A percentile compares a stretch with the other conserved stretches of the same genome.
Evolutionary conservation across 495 filamentous ascomycete genomes (phyloP).

Genomic region (Xylaria scruposa): DNA sequence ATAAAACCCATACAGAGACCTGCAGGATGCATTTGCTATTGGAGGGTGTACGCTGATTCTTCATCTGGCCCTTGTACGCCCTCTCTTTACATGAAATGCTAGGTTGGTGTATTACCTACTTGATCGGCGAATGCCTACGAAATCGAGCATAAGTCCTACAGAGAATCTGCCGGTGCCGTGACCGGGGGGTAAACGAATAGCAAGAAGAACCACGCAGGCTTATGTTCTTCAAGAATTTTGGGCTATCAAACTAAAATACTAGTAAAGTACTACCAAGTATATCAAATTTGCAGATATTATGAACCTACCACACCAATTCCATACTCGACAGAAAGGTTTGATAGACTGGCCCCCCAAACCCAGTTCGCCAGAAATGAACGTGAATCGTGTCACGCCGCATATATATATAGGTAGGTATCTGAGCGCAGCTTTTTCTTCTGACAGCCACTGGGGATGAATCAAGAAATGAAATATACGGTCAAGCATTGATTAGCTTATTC

Average conservation of each 20-base stretch:
- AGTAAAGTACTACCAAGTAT: background rate
- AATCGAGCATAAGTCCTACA: slow-evolving; percentile 2
- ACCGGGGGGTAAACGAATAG: too few relatives aligned
- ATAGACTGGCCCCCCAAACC: background rate
- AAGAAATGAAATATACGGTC: background rate
- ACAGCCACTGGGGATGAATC: background rate
- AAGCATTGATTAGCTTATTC: slow-evolving; percentile 7
- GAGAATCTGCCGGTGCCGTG: background rate
- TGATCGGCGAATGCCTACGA: background rate
- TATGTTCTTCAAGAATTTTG: background rate
- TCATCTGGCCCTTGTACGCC: background rate
- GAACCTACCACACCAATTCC: background rate
- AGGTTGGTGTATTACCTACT: slow-evolving; percentile 5
- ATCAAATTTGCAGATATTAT: background rate
- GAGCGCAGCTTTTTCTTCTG: background rate
- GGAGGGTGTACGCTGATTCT: background rate
- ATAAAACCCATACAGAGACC: background rate
- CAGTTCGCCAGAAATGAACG: background rate
- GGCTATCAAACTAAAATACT: background rate
- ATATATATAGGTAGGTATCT: background rate
- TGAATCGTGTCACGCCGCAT: background rate
- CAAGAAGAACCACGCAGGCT: background rate
- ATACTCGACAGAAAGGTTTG: background rate
- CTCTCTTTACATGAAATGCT: background rate
- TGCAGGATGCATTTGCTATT: background rate